Percentiles rank a stretch among this genome's conserved stretches.
phyloP scores from a whole-genome alignment of 1,139 yeast genomes.

The Lodderomyces jiufengensis region DNA sequence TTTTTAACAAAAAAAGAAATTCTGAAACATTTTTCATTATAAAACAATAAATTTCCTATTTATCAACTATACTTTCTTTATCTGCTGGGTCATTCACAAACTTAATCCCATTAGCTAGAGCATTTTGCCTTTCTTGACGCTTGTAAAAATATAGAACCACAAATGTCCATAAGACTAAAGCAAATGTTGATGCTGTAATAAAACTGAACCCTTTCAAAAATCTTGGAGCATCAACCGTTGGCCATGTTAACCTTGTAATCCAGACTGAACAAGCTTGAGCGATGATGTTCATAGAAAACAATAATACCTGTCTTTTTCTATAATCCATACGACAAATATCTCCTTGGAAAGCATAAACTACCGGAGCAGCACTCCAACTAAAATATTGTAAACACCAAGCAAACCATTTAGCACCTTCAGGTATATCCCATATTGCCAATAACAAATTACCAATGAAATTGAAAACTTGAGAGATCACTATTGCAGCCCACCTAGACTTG shows the following conservation, averaged over 20 bases:
- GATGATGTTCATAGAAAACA: conserved; percentile 42
- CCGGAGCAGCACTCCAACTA: conserved; percentile 52
- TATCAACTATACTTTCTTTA: conserved; percentile 4
- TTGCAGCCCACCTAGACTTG: conserved; percentile 55
- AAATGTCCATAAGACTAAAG: conserved; percentile 52
- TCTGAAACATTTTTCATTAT: no score
- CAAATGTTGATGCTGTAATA: conserved; percentile 50
- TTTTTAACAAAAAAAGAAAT: no score
- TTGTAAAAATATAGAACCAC: conserved; percentile 56
- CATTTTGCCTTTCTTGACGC: conserved; percentile 49
- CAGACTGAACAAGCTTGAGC: conserved; percentile 46
- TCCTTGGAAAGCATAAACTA: conserved; percentile 42
- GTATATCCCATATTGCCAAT: conserved; percentile 46
- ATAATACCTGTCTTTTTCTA: conserved; percentile 40
- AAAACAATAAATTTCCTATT: no score
- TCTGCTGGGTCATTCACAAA: conserved; percentile 42
- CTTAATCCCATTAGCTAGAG: conserved; percentile 52
- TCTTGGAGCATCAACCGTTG: conserved; percentile 39
- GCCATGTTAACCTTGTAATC: conserved; percentile 48
- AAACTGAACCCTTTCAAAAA: conserved; percentile 41
- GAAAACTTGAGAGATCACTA: conserved; percentile 49
- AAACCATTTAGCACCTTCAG: conserved; percentile 46
- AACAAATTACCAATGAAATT: conserved; percentile 38
- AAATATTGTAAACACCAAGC: conserved; percentile 45
- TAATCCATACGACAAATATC: conserved; percentile 46